These are phyloP conservation scores for Russula virescens DNA, from an alignment of 768 basidiomycete species.

Conservation along the genomic window DNA sequence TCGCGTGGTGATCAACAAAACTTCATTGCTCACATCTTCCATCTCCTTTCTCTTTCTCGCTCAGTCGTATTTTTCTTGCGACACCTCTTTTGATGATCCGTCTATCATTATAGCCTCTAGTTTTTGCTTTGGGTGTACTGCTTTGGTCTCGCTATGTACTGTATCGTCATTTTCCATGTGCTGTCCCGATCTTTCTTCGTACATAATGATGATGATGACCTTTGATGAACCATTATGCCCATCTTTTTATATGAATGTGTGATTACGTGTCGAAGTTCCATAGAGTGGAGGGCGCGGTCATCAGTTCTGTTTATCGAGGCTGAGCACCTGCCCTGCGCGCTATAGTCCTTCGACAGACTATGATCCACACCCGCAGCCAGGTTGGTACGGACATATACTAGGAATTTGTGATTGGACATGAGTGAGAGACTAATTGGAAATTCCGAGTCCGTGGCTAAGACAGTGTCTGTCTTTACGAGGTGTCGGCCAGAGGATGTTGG, in stretches of 20 bases:
- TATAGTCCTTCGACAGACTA: no score
- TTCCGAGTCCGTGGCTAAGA: no score
- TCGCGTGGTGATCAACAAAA: slow-evolving; percentile 18
- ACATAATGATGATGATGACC: slow-evolving; percentile 1
- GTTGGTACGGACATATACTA: no score
- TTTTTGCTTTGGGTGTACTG: slow-evolving; percentile 16
- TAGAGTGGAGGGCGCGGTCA: no score
- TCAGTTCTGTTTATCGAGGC: no score
- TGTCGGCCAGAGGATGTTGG: no score
- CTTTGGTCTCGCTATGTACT: slow-evolving; percentile 14
- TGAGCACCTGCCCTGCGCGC: no score
- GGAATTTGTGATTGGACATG: no score
- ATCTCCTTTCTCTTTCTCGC: neutral
- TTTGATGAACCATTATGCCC: neutral
- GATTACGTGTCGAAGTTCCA: no score
- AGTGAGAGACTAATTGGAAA: no score
- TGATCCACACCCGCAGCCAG: no score
- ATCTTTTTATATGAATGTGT: neutral
- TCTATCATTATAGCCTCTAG: slow-evolving; percentile 17
- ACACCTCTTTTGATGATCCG: slow-evolving; percentile 10
- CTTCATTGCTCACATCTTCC: neutral
- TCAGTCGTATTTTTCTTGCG: neutral
- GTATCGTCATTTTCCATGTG: slow-evolving; percentile 10
- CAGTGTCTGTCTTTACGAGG: no score
- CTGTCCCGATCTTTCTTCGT: neutral